Percentiles rank a stretch among this genome's conserved stretches.
phyloP scores from a whole-genome alignment of 2,329 filamentous ascomycete genomes.

The Claviceps paspali region DNA sequence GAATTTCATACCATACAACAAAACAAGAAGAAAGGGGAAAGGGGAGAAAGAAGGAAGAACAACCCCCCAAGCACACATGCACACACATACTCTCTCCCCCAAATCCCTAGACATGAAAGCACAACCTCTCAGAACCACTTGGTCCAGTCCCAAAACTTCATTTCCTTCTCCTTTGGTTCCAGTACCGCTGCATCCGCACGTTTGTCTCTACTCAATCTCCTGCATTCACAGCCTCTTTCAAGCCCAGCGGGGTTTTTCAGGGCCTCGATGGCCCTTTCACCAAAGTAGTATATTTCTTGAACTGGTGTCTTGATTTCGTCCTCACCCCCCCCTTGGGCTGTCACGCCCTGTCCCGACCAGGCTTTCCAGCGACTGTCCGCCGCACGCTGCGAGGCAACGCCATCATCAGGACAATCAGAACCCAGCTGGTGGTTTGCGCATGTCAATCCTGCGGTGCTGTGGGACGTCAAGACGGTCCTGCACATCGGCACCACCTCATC shows the following conservation, averaged over 20 bases:
- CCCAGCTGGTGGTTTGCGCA: neutral
- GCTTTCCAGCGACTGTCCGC: neutral
- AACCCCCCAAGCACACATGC: too few species aligned
- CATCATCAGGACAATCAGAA: neutral
- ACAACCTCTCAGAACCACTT: slow-evolving; percentile 14
- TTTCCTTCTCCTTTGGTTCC: slow-evolving; percentile 12
- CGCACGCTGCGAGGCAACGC: neutral
- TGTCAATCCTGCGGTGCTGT: neutral
- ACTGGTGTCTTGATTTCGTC: neutral
- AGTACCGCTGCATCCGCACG: neutral
- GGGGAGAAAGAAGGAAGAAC: neutral
- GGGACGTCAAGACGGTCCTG: too few species aligned
- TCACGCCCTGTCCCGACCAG: neutral
- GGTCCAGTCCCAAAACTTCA: slow-evolving; percentile 11
- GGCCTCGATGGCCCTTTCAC: slow-evolving; percentile 4
- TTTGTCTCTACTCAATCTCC: neutral
- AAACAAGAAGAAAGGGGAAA: slow-evolving; percentile 6
- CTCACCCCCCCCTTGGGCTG: neutral
- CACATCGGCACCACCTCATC: too few species aligned
- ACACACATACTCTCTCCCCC: neutral
- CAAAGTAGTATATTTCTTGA: slow-evolving; percentile 6
- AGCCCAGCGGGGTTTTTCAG: neutral
- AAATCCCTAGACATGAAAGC: neutral
- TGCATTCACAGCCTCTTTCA: neutral
- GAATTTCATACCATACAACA: neutral